phyloP scores from a whole-genome alignment of 768 basidiomycete genomes.

The Agrocybe praecox region DNA sequence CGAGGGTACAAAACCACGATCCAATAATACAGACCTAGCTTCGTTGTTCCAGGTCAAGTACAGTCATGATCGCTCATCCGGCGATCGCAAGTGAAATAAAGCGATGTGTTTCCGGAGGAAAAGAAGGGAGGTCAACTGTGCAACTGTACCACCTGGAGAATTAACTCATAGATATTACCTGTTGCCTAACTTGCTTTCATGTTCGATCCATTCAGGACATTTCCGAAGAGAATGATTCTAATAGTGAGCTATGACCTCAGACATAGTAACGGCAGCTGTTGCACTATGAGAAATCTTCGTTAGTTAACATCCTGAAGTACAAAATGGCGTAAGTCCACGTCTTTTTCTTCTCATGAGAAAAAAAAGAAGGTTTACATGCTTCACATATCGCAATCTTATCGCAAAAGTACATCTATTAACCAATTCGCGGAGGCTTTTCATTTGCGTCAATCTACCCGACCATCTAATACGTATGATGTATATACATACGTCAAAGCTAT shows the following conservation, averaged over 20 bases:
- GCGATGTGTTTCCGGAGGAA: not conserved
- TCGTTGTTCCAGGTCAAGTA: not conserved
- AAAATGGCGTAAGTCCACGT: no score
- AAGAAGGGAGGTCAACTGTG: not conserved
- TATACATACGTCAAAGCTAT: slow-evolving; percentile 1
- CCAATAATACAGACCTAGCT: not conserved
- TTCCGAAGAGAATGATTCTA: no score
- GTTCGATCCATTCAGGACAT: no score
- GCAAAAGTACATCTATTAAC: not conserved
- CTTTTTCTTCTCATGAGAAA: not conserved
- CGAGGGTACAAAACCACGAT: slow-evolving; percentile 11
- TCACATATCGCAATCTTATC: not conserved
- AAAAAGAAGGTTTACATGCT: not conserved
- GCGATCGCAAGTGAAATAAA: not conserved
- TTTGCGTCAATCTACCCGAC: slow-evolving; percentile 16
- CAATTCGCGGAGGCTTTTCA: slow-evolving; percentile 12
- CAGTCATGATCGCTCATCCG: not conserved
- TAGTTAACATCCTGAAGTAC: no score
- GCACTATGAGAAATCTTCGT: no score
- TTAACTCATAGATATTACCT: no score
- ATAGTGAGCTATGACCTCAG: no score
- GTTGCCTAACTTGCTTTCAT: no score
- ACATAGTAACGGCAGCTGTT: no score
- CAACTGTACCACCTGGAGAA: no score
- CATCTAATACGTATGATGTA: not conserved